Conservation (phyloP, 257 asterid species). For the Gentiana macrophylla region DNA sequence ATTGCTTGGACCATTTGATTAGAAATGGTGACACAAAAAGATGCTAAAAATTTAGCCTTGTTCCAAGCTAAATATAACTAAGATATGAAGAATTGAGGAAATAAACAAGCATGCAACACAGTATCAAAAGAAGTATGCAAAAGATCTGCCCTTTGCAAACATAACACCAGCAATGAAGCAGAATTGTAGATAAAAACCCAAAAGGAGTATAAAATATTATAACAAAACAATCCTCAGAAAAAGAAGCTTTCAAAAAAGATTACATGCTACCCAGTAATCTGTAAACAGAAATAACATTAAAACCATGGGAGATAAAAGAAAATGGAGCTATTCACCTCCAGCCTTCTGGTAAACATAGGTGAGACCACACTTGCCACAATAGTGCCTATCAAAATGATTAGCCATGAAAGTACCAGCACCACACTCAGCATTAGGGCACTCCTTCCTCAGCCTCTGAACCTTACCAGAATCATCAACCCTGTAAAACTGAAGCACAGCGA, state of each 20-base stretch:
- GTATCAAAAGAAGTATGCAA: too few relatives aligned
- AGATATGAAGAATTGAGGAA: too few relatives aligned
- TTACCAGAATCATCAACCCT: constrained; percentile 31
- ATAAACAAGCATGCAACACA: too few relatives aligned
- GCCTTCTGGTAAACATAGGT: constrained; percentile 39
- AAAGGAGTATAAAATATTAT: too few relatives aligned
- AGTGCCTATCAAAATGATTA: constrained; percentile 31
- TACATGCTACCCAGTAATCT: not conserved
- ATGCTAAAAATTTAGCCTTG: too few relatives aligned
- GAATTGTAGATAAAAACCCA: too few relatives aligned
- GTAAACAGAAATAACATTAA: not conserved
- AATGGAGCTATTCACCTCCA: constrained; percentile 17
- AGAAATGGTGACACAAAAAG: too few relatives aligned
- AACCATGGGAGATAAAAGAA: not conserved
- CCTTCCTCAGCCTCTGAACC: constrained; percentile 29
- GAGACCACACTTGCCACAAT: constrained; percentile 32
- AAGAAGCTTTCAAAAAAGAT: not conserved
- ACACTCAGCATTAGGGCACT: constrained; percentile 33
- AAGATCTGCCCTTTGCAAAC: too few relatives aligned
- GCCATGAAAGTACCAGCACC: constrained; percentile 37
- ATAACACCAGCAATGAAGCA: too few relatives aligned
- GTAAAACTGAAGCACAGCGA: constrained; percentile 25
- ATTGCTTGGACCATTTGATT: too few relatives aligned
- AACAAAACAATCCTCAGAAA: not conserved
- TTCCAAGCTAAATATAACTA: too few relatives aligned